These are phyloP conservation scores for Hebeloma cylindrosporum DNA, from an alignment of 768 basidiomycete genomes.

Conservation along the genomic window DNA sequence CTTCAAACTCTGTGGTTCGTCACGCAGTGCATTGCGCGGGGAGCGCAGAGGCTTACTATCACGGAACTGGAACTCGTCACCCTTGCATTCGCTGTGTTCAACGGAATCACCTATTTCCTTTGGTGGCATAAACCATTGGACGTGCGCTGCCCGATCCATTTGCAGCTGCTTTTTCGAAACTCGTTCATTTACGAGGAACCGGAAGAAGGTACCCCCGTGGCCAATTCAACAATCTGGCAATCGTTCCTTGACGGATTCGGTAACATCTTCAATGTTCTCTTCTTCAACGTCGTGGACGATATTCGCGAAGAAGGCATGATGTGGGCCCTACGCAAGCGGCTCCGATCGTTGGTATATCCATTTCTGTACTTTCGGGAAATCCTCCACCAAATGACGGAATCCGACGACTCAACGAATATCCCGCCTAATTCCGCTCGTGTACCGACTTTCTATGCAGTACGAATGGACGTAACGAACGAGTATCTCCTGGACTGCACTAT, in stretches of 20 bases:
- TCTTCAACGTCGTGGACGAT: too few relatives aligned
- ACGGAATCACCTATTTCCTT: slow-evolving; percentile 25
- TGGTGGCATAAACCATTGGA: slow-evolving; percentile 38
- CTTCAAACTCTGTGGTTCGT: slow-evolving; percentile 35
- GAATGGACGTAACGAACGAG: not conserved
- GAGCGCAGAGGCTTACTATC: slow-evolving; percentile 20
- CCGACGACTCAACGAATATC: not conserved
- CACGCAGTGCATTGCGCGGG: slow-evolving; percentile 27
- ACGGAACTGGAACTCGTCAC: slow-evolving; percentile 35
- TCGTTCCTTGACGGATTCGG: too few relatives aligned
- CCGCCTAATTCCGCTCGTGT: not conserved
- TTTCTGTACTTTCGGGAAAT: not conserved
- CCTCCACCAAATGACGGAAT: not conserved
- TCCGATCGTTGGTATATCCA: not conserved
- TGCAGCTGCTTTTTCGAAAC: not conserved
- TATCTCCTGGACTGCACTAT: not conserved
- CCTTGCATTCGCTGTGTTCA: slow-evolving; percentile 28
- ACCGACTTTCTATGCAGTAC: not conserved
- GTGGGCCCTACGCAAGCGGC: too few relatives aligned
- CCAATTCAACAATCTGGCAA: too few relatives aligned
- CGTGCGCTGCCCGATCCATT: slow-evolving; percentile 1
- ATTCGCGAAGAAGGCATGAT: too few relatives aligned
- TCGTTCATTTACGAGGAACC: not conserved
- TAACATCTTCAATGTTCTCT: too few relatives aligned
- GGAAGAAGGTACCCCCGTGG: not conserved